phyloP scores from a whole-genome alignment of 108 stramenopile species.

The Pelagomonas calceolata region DNA sequence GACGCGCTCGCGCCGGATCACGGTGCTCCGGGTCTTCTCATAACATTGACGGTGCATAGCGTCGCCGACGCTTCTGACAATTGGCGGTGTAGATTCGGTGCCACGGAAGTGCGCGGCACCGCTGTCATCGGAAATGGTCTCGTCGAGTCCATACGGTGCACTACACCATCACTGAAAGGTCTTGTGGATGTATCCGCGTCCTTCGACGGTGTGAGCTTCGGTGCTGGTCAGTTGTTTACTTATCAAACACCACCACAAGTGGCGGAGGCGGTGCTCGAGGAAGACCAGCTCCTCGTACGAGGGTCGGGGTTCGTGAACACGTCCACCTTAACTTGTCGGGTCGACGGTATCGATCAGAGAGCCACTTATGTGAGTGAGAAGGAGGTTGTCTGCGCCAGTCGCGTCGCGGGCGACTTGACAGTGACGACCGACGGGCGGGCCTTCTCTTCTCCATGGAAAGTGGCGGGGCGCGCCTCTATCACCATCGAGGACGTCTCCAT shows the following conservation, averaged over 20 bases:
- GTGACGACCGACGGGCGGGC: neutral
- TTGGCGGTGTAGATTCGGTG: too few relatives aligned
- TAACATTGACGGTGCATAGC: neutral
- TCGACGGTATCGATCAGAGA: neutral
- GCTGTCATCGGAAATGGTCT: too few relatives aligned
- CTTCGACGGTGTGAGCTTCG: too few relatives aligned
- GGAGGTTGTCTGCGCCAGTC: neutral
- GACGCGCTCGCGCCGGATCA: neutral
- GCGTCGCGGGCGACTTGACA: neutral
- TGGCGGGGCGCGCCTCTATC: too few relatives aligned
- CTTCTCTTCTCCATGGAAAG: neutral
- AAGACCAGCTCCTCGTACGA: neutral
- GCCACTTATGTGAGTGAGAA: neutral
- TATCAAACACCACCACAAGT: too few relatives aligned
- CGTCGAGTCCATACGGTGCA: too few relatives aligned
- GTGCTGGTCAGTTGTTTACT: too few relatives aligned
- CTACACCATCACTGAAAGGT: too few relatives aligned
- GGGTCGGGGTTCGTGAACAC: neutral
- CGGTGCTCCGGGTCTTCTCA: neutral
- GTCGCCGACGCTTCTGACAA: neutral
- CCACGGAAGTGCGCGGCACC: too few relatives aligned
- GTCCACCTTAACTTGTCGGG: neutral
- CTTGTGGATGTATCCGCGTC: too few relatives aligned
- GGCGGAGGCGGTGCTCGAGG: neutral
- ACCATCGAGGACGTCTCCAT: too few relatives aligned